Evolutionary conservation across 805 yeast species (phyloP), one percentile per base, ranked within the genome.

Genomic region (Hanseniaspora mollemarum): DNA sequence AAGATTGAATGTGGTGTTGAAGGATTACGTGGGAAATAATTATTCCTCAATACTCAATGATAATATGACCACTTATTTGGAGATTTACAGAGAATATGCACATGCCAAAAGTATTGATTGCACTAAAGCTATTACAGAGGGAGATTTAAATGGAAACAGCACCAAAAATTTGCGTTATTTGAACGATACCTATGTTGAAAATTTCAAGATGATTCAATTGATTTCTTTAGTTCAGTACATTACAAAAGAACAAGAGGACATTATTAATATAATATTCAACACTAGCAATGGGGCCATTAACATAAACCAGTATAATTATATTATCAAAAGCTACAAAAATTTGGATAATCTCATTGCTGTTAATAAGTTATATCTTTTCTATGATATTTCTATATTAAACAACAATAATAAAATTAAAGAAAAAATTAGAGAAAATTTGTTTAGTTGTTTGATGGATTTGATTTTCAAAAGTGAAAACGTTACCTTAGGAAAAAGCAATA

Each of bases 11-110:
- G 8, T 16, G 1, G 29, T 31, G 9, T 40, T 48, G 6, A 48
- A 48, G n/a, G 26, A 48, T 3, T 29, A 48, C 19, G 38, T 48
- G 13, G 32, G 43, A 6, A 38, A 24, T 13, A 48, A 48, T 31
- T 35, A 38, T 4, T 29, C 39, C 7, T 32, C 32, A n/a, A 29
- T 40, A 9, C 19, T 48, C 8, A 48, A 48, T 24, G 45, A 48
- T 19, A 48, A 48, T 16, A 24, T 48, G 26, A 33, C 25, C 18
- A 25, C 24, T 9, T 48, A 48, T 18, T 24, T 48, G 10, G n/a
- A 33, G 26, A 24, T 48, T 3, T 48, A 29, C 21, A 31, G 29
- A 8, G 35, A 38, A 18, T 24, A 36, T 18, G 19, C 21, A 1
- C 22, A 35, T 25, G 39, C 32, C 6, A 37, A 39, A 9, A 46